phyloP scores from a whole-genome alignment of 305 asterid species.

The Fraxinus greggii region DNA sequence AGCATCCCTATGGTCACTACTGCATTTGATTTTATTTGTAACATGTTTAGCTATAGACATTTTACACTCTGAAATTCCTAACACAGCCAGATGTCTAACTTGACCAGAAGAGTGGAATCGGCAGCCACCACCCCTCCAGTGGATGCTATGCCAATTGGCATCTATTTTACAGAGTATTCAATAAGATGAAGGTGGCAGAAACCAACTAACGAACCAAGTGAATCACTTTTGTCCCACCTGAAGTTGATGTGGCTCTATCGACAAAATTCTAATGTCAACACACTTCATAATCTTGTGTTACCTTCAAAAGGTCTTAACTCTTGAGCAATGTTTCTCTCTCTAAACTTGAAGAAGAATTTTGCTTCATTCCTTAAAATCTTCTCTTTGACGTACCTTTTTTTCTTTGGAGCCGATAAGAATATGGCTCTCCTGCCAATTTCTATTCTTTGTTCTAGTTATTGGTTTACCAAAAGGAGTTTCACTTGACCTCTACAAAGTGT shows the following conservation, averaged over 20 bases:
- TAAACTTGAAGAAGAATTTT: not conserved
- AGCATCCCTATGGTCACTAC: too few relatives aligned
- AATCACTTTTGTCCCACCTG: not conserved
- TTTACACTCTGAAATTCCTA: too few relatives aligned
- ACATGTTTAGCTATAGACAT: too few relatives aligned
- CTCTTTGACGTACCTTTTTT: not conserved
- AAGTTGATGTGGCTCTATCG: not conserved
- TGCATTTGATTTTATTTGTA: too few relatives aligned
- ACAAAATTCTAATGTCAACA: not conserved
- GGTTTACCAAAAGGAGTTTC: not conserved
- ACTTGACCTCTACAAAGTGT: not conserved
- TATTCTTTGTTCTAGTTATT: not conserved
- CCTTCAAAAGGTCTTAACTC: not conserved
- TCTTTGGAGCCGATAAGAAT: not conserved
- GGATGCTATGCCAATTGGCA: not conserved
- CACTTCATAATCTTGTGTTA: not conserved
- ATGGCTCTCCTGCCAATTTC: not conserved
- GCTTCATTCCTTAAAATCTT: not conserved
- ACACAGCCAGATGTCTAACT: not conserved
- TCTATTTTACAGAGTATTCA: not conserved
- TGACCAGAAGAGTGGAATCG: not conserved
- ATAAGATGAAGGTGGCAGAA: not conserved
- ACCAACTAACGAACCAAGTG: not conserved
- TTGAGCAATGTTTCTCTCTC: not conserved
- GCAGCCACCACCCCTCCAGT: not conserved